phyloP scores from a whole-genome alignment of 495 filamentous ascomycete species.

The Penicillium canescens region DNA sequence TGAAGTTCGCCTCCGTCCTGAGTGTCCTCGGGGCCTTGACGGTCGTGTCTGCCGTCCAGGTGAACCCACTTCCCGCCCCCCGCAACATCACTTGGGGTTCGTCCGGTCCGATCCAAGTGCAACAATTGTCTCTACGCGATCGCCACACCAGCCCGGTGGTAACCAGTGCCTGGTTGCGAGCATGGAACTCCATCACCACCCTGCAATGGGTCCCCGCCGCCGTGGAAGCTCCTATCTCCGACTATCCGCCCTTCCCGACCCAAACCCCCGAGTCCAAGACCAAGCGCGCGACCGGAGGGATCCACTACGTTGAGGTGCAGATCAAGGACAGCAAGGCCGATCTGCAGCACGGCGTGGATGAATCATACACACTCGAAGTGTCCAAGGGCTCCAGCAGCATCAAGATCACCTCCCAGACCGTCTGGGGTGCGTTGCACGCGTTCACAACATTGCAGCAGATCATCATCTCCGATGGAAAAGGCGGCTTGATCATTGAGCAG shows the following conservation, averaged over 20 bases:
- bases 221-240: constrained; percentile 47
- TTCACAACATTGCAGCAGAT: constrained; percentile 60
- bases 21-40: constrained; percentile 27
- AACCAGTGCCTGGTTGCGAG: constrained; percentile 46
- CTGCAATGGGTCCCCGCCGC: constrained; percentile 56
- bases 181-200: constrained; percentile 42
- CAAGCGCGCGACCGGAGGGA: constrained; percentile 35
- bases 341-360: constrained; percentile 55
- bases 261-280: constrained; percentile 28
- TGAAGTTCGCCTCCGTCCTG: constrained; percentile 33
- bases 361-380: constrained; percentile 57
- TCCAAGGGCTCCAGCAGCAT: constrained; percentile 30
- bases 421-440: constrained; percentile 58
- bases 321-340: constrained; percentile 41
- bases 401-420: constrained; percentile 47
- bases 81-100: constrained; percentile 54
- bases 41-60: constrained; percentile 42
- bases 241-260: constrained; percentile 49
- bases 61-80: constrained; percentile 57
- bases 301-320: constrained; percentile 39
- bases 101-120: constrained; percentile 47
- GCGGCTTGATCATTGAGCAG: constrained; percentile 50
- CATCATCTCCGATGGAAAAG: constrained; percentile 47
- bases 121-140: constrained; percentile 25
- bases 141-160: constrained; percentile 30